Evolutionary conservation across 225 moss, liverwort and hornwort genomes (phyloP).

Genomic region (Polytrichum commune): DNA sequence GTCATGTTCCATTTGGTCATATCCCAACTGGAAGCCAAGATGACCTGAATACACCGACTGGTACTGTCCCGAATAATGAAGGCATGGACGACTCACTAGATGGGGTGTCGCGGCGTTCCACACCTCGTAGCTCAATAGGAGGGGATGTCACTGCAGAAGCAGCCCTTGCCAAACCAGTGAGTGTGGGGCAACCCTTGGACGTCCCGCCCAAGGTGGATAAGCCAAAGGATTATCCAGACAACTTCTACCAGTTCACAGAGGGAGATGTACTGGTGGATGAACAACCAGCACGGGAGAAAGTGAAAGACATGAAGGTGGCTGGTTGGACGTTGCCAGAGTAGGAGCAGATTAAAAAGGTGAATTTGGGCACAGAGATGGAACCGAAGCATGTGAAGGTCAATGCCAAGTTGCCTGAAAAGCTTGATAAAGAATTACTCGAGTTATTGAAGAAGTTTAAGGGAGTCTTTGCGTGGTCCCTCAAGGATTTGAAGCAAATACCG

Average conservation of each 20-base stretch:
- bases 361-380: neutral
- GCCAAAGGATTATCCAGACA: neutral
- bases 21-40: too few relatives aligned
- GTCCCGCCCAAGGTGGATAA: neutral
- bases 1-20: neutral
- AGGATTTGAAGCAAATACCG: slow-evolving; percentile 1
- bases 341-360: neutral
- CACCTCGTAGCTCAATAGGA: too few relatives aligned
- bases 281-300: neutral
- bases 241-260: neutral
- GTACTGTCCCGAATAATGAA: too few relatives aligned
- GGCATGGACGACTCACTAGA: too few relatives aligned
- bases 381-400: neutral
- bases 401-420: neutral
- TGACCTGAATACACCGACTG: too few relatives aligned
- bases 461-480: slow-evolving; percentile 1
- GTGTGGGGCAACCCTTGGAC: neutral
- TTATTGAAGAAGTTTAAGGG: neutral
- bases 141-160: too few relatives aligned
- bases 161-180: too few relatives aligned
- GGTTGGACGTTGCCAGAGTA: neutral
- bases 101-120: too few relatives aligned
- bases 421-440: too few relatives aligned
- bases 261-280: neutral
- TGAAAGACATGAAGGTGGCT: neutral